Percentiles rank a stretch among this genome's conserved stretches.
These are phyloP conservation scores for Furcasterigmium furcatum DNA, from an alignment of 2,329 filamentous ascomycete species.

Conservation along the genomic window DNA sequence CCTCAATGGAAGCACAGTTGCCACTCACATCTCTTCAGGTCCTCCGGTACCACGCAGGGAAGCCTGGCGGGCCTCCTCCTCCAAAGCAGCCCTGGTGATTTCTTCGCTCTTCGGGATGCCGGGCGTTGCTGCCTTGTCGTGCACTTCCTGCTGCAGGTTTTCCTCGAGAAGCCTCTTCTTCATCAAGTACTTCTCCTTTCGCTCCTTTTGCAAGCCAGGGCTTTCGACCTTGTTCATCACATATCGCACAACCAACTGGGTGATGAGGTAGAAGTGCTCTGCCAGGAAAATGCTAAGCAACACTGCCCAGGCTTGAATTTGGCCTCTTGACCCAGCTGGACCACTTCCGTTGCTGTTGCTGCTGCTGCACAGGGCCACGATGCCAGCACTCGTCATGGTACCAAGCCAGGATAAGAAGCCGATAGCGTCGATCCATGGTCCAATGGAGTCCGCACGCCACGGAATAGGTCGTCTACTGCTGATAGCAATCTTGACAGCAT, in stretches of 20 bases:
- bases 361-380: slow-evolving; percentile 91
- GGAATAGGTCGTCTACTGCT: slow-evolving; percentile 88
- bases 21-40: slow-evolving; percentile 47
- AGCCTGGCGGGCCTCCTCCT: slow-evolving; percentile 57
- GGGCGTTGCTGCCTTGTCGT: slow-evolving; percentile 42
- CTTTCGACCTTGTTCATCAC: slow-evolving; percentile 80
- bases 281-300: slow-evolving; percentile 79
- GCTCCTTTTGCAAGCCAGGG: slow-evolving; percentile 81
- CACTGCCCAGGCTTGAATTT: slow-evolving; percentile 76
- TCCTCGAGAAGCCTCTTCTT: slow-evolving; percentile 78
- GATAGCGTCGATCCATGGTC: slow-evolving; percentile 83
- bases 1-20: background rate
- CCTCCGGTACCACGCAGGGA: slow-evolving; percentile 45
- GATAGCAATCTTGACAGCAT: slow-evolving; percentile 90
- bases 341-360: slow-evolving; percentile 70
- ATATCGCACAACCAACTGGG: slow-evolving; percentile 68
- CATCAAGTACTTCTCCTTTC: slow-evolving; percentile 74
- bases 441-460: slow-evolving; percentile 88
- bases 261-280: slow-evolving; percentile 84
- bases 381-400: slow-evolving; percentile 79
- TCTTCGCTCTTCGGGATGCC: slow-evolving; percentile 52
- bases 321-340: slow-evolving; percentile 61
- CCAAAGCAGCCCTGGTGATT: slow-evolving; percentile 62
- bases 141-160: slow-evolving; percentile 57
- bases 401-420: slow-evolving; percentile 93